Percentiles rank a stretch among this genome's conserved stretches.
These are phyloP conservation scores for Penicillium mononematosum DNA, from an alignment of 495 filamentous ascomycete genomes.

Conservation along the genomic window DNA sequence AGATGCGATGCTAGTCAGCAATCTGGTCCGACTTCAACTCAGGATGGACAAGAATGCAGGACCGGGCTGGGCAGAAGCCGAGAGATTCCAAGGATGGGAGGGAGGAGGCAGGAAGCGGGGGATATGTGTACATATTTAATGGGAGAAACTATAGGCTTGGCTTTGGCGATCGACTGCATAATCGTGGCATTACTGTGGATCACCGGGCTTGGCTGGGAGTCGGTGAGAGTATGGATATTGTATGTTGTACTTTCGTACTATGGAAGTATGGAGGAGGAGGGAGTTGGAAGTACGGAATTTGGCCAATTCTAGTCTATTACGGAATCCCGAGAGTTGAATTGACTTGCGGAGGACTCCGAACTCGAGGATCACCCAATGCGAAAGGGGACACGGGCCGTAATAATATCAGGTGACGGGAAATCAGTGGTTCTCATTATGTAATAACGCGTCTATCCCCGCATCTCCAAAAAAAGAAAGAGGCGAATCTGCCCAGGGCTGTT, in stretches of 20 bases:
- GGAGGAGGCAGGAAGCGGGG: neutral
- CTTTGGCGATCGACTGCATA: slow-evolving; percentile 5
- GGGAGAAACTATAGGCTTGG: slow-evolving; percentile 7
- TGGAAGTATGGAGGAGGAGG: too few species aligned
- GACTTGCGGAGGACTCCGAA: too few species aligned
- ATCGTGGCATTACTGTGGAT: neutral
- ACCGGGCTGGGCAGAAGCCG: slow-evolving; percentile 1
- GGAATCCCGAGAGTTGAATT: too few species aligned
- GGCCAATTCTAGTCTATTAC: too few species aligned
- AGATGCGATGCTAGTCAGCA: slow-evolving; percentile 5
- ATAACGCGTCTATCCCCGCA: slow-evolving; percentile 26
- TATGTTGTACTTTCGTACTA: too few species aligned
- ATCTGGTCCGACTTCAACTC: neutral
- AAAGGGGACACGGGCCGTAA: neutral
- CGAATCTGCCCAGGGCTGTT: slow-evolving; percentile 8
- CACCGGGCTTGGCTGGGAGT: slow-evolving; percentile 11
- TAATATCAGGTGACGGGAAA: slow-evolving; percentile 23
- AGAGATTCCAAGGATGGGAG: neutral
- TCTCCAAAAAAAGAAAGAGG: slow-evolving; percentile 16
- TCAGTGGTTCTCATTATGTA: slow-evolving; percentile 25
- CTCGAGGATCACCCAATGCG: neutral
- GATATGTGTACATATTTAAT: neutral
- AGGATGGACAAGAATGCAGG: slow-evolving; percentile 15
- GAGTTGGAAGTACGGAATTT: neutral
- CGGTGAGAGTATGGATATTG: slow-evolving; percentile 3